Evolutionary conservation across 345 rosid species (phyloP), one percentile per base, ranked within the genome.

Genomic region (Arabidopsis arenosa): DNA sequence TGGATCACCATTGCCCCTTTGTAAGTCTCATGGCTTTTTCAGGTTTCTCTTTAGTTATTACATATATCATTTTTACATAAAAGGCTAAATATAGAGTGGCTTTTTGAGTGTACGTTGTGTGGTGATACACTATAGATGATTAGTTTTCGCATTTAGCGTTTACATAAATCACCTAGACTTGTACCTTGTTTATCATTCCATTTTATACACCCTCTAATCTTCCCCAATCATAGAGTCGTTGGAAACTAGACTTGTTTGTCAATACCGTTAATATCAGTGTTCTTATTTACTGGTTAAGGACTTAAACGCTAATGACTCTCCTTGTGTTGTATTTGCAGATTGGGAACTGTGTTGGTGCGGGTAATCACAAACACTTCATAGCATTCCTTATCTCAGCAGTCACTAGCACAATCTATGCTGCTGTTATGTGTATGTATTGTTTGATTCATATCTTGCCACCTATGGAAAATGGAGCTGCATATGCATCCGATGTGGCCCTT

Each of bases 1-100:
- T 94, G 97, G 98, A 94, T 84, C 98, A 94, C 81, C 98, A 91
- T 82, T 94, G 97, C 82, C 98, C 98, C 68, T 89, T 94, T 68
- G 98, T 94, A 86, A 90, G 96, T 85, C 74, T 47, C 55, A 21
- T 67, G 28, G 23, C 32, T 58, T 56, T 44, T 56, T n/a, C 21
- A 21, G 23, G 30, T 54, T 41, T 44, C 5, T 54, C 47, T 14
- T 32, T 52, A 10, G 54, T 40, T 54, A 56, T 53, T 44, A 55
- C 55, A 26, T 21, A n/a, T 32, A 40, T 30, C 39, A 52, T 10
- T 49, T 61, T 51, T 47, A 41, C 68, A 13, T 40, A 28, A 55
- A 49, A 18, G 28, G 44, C 26, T 41, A n/a, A 49, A 30, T 18
- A 9, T 28, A 41, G 17, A 53, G 23, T 64, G 63, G 51, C 30